These are phyloP conservation scores for Glycine soja DNA, from an alignment of 306 rosid genomes.

Conservation along the genomic window DNA sequence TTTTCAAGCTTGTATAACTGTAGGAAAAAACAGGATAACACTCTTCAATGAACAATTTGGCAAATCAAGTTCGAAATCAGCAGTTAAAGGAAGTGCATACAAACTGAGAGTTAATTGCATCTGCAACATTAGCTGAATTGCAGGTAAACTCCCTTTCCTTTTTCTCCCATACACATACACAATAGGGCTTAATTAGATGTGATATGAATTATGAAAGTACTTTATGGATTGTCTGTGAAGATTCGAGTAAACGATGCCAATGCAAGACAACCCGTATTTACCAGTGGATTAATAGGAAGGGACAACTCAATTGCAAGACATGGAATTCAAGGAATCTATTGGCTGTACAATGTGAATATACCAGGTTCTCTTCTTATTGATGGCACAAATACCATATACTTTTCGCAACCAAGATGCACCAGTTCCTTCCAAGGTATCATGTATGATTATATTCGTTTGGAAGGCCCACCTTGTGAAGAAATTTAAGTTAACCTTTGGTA, in stretches of 20 bases:
- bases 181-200: neutral
- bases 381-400: constrained; percentile 67
- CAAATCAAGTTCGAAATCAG: constrained; percentile 77
- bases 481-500: constrained; percentile 33
- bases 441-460: constrained; percentile 86
- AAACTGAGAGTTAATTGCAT: constrained; percentile 77
- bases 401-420: constrained; percentile 63
- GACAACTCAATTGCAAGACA: constrained; percentile 86
- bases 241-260: constrained; percentile 65
- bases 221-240: constrained; percentile 37
- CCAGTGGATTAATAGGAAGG: constrained; percentile 68
- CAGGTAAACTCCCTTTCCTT: constrained; percentile 58
- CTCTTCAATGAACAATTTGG: constrained; percentile 86
- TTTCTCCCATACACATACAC: neutral
- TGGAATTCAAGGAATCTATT: constrained; percentile 78
- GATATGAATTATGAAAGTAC: constrained; percentile 37
- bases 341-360: constrained; percentile 63
- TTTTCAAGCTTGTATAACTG: constrained; percentile 42
- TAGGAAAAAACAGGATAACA: constrained; percentile 68
- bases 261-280: constrained; percentile 48
- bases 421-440: constrained; percentile 63
- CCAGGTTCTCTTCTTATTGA: constrained; percentile 47
- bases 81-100: constrained; percentile 54
- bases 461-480: constrained; percentile 67
- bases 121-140: constrained; percentile 81